Conservation (phyloP, 2,329 filamentous ascomycete genomes). For the Penicillium sp. region DNA sequence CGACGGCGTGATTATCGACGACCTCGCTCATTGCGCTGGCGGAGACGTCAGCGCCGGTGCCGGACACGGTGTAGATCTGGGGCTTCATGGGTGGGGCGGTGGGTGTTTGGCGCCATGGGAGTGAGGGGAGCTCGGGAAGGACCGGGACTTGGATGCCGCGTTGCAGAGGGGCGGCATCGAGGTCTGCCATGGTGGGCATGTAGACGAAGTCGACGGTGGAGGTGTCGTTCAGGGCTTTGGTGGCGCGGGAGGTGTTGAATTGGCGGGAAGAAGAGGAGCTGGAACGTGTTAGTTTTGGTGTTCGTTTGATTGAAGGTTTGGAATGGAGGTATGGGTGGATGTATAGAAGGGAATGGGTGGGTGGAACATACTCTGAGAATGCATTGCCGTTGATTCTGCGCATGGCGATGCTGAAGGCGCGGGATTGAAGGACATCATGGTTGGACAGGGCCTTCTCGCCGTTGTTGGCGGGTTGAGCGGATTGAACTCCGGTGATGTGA, state of each 20-base stretch:
- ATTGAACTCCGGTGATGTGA: slow-evolving; percentile 61
- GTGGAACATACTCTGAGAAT: slow-evolving; percentile 38
- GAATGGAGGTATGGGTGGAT: not conserved
- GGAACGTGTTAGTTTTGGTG: slow-evolving; percentile 27
- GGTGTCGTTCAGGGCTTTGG: slow-evolving; percentile 57
- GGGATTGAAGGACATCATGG: slow-evolving; percentile 53
- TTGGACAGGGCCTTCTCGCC: slow-evolving; percentile 55
- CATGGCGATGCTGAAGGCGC: slow-evolving; percentile 57
- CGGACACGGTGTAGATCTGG: slow-evolving; percentile 56
- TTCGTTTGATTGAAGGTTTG: not conserved
- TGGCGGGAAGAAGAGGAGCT: slow-evolving; percentile 56
- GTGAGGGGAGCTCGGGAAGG: slow-evolving; percentile 43
- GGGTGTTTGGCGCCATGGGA: slow-evolving; percentile 26
- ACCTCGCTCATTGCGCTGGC: slow-evolving; percentile 60
- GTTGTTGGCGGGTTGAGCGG: slow-evolving; percentile 52
- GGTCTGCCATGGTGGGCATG: slow-evolving; percentile 53
- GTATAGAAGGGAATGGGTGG: slow-evolving; percentile 1
- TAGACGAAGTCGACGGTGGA: slow-evolving; percentile 65
- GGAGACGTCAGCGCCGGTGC: slow-evolving; percentile 41
- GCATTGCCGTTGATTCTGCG: slow-evolving; percentile 48
- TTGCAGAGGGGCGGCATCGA: slow-evolving; percentile 38
- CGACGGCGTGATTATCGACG: slow-evolving; percentile 56
- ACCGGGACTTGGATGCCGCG: slow-evolving; percentile 52
- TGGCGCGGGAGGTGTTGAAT: slow-evolving; percentile 62
- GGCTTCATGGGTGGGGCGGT: slow-evolving; percentile 51